Percentiles rank a stretch among this genome's conserved stretches.
phyloP scores from a whole-genome alignment of 257 asterid species.

The Salvia rosmarinus region DNA sequence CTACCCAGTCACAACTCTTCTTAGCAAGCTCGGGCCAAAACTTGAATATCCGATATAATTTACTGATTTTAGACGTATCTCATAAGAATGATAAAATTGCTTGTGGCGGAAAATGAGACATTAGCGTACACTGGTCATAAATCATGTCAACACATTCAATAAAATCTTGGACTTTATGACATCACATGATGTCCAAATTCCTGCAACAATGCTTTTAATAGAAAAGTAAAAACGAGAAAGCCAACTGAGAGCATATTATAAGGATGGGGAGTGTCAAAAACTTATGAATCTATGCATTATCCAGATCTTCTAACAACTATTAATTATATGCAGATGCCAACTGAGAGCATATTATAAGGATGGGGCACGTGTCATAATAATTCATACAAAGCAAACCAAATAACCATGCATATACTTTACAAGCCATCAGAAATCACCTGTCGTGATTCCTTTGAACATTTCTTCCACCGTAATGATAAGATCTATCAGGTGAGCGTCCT shows the following conservation, averaged over 20 bases:
- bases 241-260: too few relatives aligned
- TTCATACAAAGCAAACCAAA: slow-evolving; percentile 19
- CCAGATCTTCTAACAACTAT: neutral
- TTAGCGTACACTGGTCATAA: neutral
- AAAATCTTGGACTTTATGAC: neutral
- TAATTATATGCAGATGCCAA: neutral
- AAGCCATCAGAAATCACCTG: slow-evolving; percentile 52
- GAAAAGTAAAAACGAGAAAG: neutral
- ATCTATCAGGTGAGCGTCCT: slow-evolving; percentile 62
- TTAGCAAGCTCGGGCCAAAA: neutral
- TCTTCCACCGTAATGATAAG: slow-evolving; percentile 75
- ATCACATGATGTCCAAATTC: slow-evolving; percentile 4
- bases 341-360: slow-evolving; percentile 3
- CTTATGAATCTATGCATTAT: neutral
- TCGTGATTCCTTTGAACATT: slow-evolving; percentile 63
- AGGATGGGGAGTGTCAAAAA: too few relatives aligned
- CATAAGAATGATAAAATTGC: neutral
- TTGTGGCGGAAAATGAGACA: neutral
- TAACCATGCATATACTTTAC: neutral
- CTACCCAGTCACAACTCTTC: neutral
- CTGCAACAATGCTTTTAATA: neutral
- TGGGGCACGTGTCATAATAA: neutral
- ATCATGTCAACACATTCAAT: slow-evolving; percentile 1
- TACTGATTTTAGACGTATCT: neutral
- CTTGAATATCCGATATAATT: neutral